Conservation (phyloP, 2,329 filamentous ascomycete genomes). For the Orbilia oligospora region DNA sequence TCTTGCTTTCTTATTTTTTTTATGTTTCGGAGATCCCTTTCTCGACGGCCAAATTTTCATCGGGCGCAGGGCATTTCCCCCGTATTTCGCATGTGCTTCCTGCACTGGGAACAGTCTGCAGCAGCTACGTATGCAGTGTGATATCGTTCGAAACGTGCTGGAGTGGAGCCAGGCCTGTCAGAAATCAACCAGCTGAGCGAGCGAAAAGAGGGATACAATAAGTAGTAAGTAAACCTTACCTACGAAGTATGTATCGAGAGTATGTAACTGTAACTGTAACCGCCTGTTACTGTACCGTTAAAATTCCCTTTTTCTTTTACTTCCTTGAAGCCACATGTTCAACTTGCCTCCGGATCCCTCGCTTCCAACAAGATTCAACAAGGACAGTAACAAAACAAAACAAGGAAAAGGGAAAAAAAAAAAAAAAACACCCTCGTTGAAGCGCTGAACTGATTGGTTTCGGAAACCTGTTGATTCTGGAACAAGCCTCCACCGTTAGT, state of each 20-base stretch:
- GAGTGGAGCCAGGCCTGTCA: slow-evolving; percentile 6
- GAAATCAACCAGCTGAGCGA: neutral
- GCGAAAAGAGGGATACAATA: no score
- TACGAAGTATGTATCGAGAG: neutral
- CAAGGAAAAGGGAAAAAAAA: neutral
- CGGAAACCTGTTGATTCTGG: slow-evolving; percentile 6
- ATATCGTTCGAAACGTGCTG: slow-evolving; percentile 42
- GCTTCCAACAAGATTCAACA: neutral
- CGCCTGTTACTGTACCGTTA: no score
- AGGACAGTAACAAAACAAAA: no score
- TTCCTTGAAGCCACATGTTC: slow-evolving; percentile 40
- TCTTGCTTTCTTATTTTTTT: no score
- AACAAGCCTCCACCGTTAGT: slow-evolving; percentile 10
- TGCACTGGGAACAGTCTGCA: slow-evolving; percentile 38
- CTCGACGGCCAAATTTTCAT: slow-evolving; percentile 22
- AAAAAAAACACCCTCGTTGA: slow-evolving; percentile 13
- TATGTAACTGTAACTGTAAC: neutral
- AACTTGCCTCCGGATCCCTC: slow-evolving; percentile 11
- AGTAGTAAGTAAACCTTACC: neutral
- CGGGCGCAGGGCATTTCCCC: slow-evolving; percentile 46
- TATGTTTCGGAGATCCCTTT: slow-evolving; percentile 36
- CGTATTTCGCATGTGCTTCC: slow-evolving; percentile 58
- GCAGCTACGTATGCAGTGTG: slow-evolving; percentile 56
- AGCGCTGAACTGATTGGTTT: slow-evolving; percentile 37
- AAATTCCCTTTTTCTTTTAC: no score